Conservation (phyloP, 1,284 basidiomycete species). For the Irpex sp. region DNA sequence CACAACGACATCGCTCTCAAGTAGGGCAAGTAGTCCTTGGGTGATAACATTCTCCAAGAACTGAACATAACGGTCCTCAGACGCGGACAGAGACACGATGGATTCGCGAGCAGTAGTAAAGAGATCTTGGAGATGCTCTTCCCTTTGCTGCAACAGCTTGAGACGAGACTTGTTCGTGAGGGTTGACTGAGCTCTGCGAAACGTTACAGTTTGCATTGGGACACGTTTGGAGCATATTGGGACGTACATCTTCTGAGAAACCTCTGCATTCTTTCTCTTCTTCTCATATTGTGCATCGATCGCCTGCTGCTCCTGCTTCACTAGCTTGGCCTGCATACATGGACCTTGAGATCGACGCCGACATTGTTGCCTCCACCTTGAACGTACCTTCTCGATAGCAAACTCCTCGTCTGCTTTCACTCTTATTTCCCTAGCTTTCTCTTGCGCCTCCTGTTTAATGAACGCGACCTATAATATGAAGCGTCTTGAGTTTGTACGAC, state of each 20-base stretch:
- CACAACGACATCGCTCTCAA: slow-evolving; percentile 77
- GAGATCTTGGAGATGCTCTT: slow-evolving; percentile 92
- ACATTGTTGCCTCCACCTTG: background rate
- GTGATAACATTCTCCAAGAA: slow-evolving; percentile 87
- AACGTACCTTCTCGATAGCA: slow-evolving; percentile 91
- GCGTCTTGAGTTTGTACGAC: slow-evolving; percentile 10
- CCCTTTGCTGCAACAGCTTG: slow-evolving; percentile 90
- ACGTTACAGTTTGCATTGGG: background rate
- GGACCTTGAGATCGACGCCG: background rate
- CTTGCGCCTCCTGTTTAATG: slow-evolving; percentile 96
- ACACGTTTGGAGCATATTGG: background rate
- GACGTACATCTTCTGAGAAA: slow-evolving; percentile 93
- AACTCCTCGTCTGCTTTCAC: slow-evolving; percentile 98
- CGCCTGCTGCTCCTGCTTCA: slow-evolving; percentile 92
- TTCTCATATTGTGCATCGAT: slow-evolving; percentile 95
- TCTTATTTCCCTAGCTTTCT: slow-evolving; percentile 96
- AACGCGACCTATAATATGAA: slow-evolving; percentile 80
- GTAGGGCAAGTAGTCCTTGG: slow-evolving; percentile 72
- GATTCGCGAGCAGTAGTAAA: slow-evolving; percentile 83
- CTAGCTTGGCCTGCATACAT: slow-evolving; percentile 85
- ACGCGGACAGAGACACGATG: slow-evolving; percentile 71
- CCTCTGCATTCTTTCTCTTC: slow-evolving; percentile 92
- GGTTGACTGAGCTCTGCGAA: slow-evolving; percentile 91
- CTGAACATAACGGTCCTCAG: slow-evolving; percentile 79
- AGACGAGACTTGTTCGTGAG: slow-evolving; percentile 97